Conservation (phyloP, 768 basidiomycete genomes). For the Nidularia sp. region DNA sequence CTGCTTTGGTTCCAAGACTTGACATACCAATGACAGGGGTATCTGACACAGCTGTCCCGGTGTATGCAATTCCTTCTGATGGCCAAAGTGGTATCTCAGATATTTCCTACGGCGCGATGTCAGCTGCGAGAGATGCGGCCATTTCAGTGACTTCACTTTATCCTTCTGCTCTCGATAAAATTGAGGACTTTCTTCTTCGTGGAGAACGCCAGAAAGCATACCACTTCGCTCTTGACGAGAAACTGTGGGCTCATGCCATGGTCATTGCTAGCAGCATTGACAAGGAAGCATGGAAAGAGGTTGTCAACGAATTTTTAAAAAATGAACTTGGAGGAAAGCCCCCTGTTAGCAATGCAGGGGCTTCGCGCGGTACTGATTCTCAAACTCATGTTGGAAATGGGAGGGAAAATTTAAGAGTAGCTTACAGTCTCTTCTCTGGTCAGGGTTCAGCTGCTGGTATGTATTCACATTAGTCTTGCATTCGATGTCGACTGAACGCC, state of each 20-base stretch:
- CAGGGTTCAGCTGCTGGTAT: conserved; percentile 74
- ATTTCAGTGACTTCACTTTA: conserved; percentile 58
- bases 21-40: conserved; percentile 11
- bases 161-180: conserved; percentile 65
- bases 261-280: conserved; percentile 91
- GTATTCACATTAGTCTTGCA: conserved; percentile 13
- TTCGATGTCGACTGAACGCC: conserved; percentile 1
- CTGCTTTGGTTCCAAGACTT: conserved; percentile 63
- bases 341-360: too few species aligned
- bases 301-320: conserved; percentile 79
- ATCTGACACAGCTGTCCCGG: neutral
- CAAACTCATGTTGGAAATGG: conserved; percentile 21
- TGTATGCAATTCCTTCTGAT: conserved; percentile 18
- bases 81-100: conserved; percentile 13
- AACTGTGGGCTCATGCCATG: conserved; percentile 94
- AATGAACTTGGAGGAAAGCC: conserved; percentile 53
- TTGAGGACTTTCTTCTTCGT: conserved; percentile 73
- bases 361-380: too few species aligned
- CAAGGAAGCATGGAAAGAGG: conserved; percentile 91
- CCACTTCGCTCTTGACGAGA: conserved; percentile 82
- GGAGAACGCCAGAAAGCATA: conserved; percentile 88
- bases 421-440: conserved; percentile 82
- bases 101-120: conserved; percentile 1
- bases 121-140: conserved; percentile 36
- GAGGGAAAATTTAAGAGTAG: conserved; percentile 70